Base-by-base conservation (phyloP, 208 protist genomes). In the Acanthamoeba lenticulata region DNA sequence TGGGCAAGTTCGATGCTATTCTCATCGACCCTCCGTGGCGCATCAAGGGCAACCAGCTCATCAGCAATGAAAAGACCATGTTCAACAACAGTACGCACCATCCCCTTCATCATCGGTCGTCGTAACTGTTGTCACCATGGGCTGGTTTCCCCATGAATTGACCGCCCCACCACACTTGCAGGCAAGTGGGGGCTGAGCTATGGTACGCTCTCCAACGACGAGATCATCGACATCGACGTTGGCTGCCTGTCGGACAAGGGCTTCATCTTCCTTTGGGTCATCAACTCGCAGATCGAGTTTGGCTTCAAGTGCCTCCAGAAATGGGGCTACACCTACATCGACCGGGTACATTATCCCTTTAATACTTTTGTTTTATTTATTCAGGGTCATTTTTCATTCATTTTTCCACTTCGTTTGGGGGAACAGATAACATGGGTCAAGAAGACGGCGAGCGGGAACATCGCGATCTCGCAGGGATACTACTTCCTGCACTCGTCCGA, bases 11-110 rank as follows among this genome's bases (percentile, higher is more conserved):
- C 88, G 95, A 96, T 49, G 93, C 96, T 1, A 85, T 96, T 13
- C n/a, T 95, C 13, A 95, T 96, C 42, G 95, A 96, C 65, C 95
- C 95, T 29, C 95, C 95, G 36, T 96, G 95, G 95, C 89, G 91
- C 3, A 94, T 95, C 52, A 55, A 72, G 44, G 95, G 88, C 38
- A 94, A 89, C 74, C 90, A 95, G 44, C 32, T 74, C 29, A 79
- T 52, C 34, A 67, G 24, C 40, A 94, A 93, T 24, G 88, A 95
- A 29, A 69, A 90, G 36, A 95, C 67, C 47, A 94, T 96, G 69
- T 95, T 95, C 11, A 94, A 74, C 72, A 95, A 95, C 40, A 95
- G 57, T 62, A 89, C 69, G 42, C 62, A 32, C 36, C 85, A 6
- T 72, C 42, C 6, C 21, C 17, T 42, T 65, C n/a, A 34, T 32